Evolutionary conservation across 139 green algal species (phyloP).

Genomic region (Nannochloris sp.): DNA sequence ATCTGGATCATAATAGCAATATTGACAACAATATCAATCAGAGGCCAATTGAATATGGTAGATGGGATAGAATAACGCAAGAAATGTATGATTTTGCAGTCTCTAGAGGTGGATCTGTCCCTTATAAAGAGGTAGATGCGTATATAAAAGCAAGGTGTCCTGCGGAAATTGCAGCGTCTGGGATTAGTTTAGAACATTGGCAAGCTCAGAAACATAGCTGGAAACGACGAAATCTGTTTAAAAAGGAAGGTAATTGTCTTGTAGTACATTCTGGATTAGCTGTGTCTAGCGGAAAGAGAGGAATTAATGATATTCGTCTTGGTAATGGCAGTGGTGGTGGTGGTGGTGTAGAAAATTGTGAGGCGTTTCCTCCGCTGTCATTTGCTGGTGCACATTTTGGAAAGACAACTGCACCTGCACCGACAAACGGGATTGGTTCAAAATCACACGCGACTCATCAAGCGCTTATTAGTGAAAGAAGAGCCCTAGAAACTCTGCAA

Average conservation of each 20-base stretch:
- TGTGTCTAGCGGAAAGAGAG: neutral
- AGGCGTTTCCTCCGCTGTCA: constrained; percentile 6
- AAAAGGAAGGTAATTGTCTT: constrained; percentile 6
- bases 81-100: constrained; percentile 14
- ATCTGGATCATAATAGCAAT: too few species aligned
- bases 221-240: constrained; percentile 25
- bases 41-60: neutral
- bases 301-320: too few species aligned
- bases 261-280: neutral
- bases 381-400: neutral
- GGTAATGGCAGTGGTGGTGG: neutral
- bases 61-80: constrained; percentile 18
- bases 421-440: neutral
- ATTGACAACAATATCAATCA: neutral
- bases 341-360: neutral
- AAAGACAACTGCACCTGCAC: too few species aligned
- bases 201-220: constrained; percentile 10
- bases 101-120: constrained; percentile 6
- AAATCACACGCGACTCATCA: neutral
- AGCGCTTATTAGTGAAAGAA: constrained; percentile 4
- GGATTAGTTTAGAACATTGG: constrained; percentile 10
- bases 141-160: constrained; percentile 1
- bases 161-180: constrained; percentile 5
- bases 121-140: constrained; percentile 13
- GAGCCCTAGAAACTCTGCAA: constrained; percentile 13